Percentiles rank a stretch among this genome's conserved stretches.
These are phyloP conservation scores for Xylaria palmicola DNA, from an alignment of 495 filamentous ascomycete genomes.

Conservation along the genomic window DNA sequence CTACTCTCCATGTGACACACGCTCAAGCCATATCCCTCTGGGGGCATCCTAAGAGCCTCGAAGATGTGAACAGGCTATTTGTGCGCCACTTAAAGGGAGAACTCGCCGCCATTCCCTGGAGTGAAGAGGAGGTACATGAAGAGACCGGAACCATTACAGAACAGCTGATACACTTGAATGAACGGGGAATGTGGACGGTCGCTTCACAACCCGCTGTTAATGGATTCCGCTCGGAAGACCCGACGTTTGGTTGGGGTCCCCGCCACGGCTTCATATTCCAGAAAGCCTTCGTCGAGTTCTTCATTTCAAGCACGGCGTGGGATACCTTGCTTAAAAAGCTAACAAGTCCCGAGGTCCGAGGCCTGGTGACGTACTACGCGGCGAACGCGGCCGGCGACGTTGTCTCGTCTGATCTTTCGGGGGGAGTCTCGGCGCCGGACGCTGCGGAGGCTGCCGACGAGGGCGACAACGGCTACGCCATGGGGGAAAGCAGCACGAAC, in stretches of 20 bases:
- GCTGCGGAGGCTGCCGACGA: constrained; percentile 4
- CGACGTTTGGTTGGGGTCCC: constrained; percentile 93
- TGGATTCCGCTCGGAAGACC: constrained; percentile 69
- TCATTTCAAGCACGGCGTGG: constrained; percentile 73
- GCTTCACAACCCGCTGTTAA: constrained; percentile 97
- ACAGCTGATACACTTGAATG: constrained; percentile 71
- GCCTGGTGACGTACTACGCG: constrained; percentile 81
- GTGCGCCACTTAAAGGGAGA: constrained; percentile 73
- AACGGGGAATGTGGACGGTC: constrained; percentile 91
- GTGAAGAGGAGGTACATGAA: constrained; percentile 79
- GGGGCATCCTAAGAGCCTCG: constrained; percentile 66
- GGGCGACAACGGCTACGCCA: constrained; percentile 13
- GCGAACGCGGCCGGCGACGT: constrained; percentile 71
- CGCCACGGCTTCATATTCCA: constrained; percentile 94
- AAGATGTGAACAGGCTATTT: constrained; percentile 78
- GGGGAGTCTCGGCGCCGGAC: constrained; percentile 23
- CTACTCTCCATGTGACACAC: constrained; percentile 77
- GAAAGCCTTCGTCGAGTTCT: constrained; percentile 97
- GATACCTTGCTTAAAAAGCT: constrained; percentile 60
- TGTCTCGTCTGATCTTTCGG: constrained; percentile 56
- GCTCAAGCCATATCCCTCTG: constrained; percentile 77
- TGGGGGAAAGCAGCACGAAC: constrained; percentile 60
- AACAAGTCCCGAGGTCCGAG: constrained; percentile 48
- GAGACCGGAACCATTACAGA: constrained; percentile 79
- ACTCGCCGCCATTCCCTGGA: constrained; percentile 83